Evolutionary conservation across 2,329 filamentous ascomycete species (phyloP), one percentile per base, ranked within the genome.

Genomic region (Claviceps maximensis): DNA sequence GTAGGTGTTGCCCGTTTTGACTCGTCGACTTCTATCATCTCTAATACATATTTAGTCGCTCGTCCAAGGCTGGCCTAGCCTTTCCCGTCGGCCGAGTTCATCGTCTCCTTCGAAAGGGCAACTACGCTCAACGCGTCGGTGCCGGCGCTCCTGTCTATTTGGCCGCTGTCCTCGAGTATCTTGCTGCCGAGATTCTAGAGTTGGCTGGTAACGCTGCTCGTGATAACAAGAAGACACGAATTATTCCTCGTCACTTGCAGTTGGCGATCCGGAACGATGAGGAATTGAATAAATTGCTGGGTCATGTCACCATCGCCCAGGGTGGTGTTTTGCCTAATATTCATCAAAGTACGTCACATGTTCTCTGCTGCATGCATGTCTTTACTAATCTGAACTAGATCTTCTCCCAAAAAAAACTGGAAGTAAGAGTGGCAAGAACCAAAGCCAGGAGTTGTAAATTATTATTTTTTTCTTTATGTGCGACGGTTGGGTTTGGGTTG

Each of bases 181-280:
- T 98, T 56, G 91, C 93, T 63, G 93, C 93, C 61, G 93, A 98
- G 79, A 96, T 98, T 65, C 89, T 98, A 68, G 93, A 98, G 77
- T 78, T 98, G 76, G 93, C 93, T 72, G 93, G 93, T 65, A 98
- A 98, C 74, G 93, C 93, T 66, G 93, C 93, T 59, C 91, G 93
- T 65, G 93, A 98, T 78, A 96, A 97, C 85, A 98, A 98, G 88
- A 97, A 97, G 87, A 98, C 91, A 60, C 90, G 93, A 86, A 98
- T 98, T 78, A 98, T 97, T 57, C 93, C 93, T 61, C 89, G 93
- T 74, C 93, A 98, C 75, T 83, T 98, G 48, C 93, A 98, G 79
- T 89, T 98, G 64, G 93, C 93, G 75, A 98, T 98, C 79, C 86
- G 93, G 69, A 96, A 96, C 78, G 91, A 97, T 74, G 91, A 97